Evolutionary conservation across 768 basidiomycete genomes (phyloP), one percentile per base, ranked within the genome.

Genomic region (Kwoniella dejecticola): DNA sequence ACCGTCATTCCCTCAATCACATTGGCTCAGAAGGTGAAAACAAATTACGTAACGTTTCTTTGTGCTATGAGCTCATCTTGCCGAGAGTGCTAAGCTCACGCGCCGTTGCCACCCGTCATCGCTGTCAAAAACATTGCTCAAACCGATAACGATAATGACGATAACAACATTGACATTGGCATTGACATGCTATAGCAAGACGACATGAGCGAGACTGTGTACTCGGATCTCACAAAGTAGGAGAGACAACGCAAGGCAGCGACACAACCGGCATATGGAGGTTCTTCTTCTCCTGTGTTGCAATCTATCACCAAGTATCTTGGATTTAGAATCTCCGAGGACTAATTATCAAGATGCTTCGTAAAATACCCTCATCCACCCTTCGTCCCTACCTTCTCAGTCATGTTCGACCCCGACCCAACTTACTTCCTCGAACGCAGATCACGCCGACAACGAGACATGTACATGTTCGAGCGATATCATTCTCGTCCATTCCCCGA

Each of bases 401-500:
- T 26, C 56, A 57, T 10, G 41, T 49, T 44, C 38, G 38, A n/a
- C 33, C 54, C n/a, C 31, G 55, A 23, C 63, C 63, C 4, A 24
- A 31, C 7, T 40, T 57, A 27, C 29, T 48, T 1, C 44, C 64
- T 23, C 59, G 64, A 30, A 26, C 48, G 6, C 52, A 38, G 2
- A 27, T 62, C 1, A 41, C 40, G 13, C 44, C 55, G 6, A 46
- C 62, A 1, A 27, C 54, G 3, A 54, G 67, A 26, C 45, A 68
- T 62, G 61, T 68, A 8, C 71, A 75, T 46, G 67, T 72, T 13
- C 53, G 73, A 27, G 66, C 70, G 1, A 63, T 74, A 10, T 94
- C 91, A 6, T 95, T 95, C 77, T 83, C 87, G 3, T 88, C 91
- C 10, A 88, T 96, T 63, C 93, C 93, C n/a, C 83, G 87, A 66